Percentiles rank a stretch among this genome's conserved stretches.
Evolutionary conservation across 768 basidiomycete genomes (phyloP).

Genomic region (Tylopilus intermedius): DNA sequence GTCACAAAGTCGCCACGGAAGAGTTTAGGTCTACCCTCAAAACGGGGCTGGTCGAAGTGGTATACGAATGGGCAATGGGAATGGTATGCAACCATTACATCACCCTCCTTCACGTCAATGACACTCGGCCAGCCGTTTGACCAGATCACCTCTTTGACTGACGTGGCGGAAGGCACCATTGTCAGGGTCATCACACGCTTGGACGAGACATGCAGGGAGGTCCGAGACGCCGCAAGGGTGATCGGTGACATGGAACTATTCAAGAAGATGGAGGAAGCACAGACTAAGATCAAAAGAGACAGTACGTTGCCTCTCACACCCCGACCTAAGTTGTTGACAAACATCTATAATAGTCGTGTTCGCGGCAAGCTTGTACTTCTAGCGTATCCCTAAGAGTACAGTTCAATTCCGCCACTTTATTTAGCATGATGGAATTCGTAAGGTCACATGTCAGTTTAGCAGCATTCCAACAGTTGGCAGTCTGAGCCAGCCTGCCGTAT

Average conservation of each 20-base stretch:
- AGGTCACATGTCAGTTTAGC: conserved; percentile 11
- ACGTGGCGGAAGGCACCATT: conserved; percentile 94
- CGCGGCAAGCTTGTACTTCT: conserved; percentile 85
- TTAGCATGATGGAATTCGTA: background rate
- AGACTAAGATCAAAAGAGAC: conserved; percentile 90
- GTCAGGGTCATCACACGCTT: conserved; percentile 93
- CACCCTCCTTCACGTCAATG: background rate
- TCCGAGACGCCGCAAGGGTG: conserved; percentile 93
- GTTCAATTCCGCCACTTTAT: background rate
- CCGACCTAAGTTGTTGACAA: conserved; percentile 3
- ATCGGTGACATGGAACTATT: conserved; percentile 95
- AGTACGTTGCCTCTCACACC: conserved; percentile 52
- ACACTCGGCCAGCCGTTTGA: conserved; percentile 72
- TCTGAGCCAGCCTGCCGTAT: conserved; percentile 8
- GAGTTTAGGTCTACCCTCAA: conserved; percentile 79
- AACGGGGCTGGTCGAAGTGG: conserved; percentile 90
- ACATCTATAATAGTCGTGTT: conserved; percentile 58
- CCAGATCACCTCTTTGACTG: conserved; percentile 88
- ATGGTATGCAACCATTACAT: conserved; percentile 60
- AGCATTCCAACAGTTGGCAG: conserved; percentile 20
- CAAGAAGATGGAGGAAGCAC: conserved; percentile 97
- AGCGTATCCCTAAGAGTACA: conserved; percentile 15
- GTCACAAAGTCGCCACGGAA: conserved; percentile 71
- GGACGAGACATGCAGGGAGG: conserved; percentile 96
- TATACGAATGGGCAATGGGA: conserved; percentile 98